A percentile compares a stretch with the other conserved stretches of the same genome.
phyloP scores from a whole-genome alignment of 1,139 yeast genomes.

The Maudiozyma humilis region DNA sequence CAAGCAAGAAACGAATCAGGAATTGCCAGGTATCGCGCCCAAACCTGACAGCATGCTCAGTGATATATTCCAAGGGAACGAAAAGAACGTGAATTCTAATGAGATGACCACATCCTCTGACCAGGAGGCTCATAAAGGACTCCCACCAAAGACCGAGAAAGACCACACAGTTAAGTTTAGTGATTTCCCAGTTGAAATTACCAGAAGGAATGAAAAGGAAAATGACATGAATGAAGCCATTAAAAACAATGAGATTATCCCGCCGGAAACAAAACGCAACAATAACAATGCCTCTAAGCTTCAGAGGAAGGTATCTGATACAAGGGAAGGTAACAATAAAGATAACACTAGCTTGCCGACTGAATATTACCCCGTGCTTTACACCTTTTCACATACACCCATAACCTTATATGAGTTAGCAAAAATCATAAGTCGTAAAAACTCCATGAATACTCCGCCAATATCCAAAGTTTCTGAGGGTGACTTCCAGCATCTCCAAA shows the following conservation, averaged over 20 bases:
- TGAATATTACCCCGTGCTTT: slow-evolving; percentile 4
- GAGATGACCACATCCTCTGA: not conserved
- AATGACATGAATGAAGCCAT: too few species aligned
- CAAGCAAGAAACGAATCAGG: not conserved
- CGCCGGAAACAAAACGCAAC: too few species aligned
- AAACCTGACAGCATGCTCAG: slow-evolving; percentile 15
- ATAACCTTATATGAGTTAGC: slow-evolving; percentile 17
- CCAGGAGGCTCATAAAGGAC: not conserved
- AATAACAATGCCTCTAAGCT: too few species aligned
- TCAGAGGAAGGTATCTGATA: not conserved
- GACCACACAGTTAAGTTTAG: slow-evolving; percentile 25
- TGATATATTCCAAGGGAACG: slow-evolving; percentile 17
- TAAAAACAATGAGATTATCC: too few species aligned
- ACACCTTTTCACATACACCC: slow-evolving; percentile 9
- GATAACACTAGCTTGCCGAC: not conserved
- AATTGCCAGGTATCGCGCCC: not conserved
- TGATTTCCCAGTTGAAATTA: slow-evolving; percentile 20
- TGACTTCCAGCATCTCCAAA: slow-evolving; percentile 14
- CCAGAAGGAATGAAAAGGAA: slow-evolving; percentile 8
- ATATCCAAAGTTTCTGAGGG: not conserved
- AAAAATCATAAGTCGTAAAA: slow-evolving; percentile 5
- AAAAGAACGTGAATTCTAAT: not conserved
- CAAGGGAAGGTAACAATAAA: not conserved
- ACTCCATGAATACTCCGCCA: slow-evolving; percentile 2
- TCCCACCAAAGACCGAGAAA: slow-evolving; percentile 5